Conservation (phyloP, 2,329 filamentous ascomycete genomes). For the Diatrype stigma region DNA sequence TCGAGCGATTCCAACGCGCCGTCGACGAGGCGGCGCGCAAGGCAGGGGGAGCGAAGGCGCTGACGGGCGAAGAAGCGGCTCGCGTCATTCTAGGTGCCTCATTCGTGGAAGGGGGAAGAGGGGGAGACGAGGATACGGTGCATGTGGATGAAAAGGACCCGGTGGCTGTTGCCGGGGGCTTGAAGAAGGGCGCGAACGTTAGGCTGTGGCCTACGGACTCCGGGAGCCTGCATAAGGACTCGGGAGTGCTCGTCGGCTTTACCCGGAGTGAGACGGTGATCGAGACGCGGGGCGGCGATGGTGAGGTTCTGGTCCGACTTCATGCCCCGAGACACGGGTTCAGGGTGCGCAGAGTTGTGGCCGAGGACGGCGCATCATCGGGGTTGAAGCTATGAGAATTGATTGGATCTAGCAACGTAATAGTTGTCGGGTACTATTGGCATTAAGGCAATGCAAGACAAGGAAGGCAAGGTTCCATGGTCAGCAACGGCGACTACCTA, state of each 20-base stretch:
- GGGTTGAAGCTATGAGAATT: conserved; percentile 23
- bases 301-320: conserved; percentile 41
- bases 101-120: conserved; percentile 44
- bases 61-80: conserved; percentile 53
- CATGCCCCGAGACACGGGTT: conserved; percentile 62
- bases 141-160: conserved; percentile 46
- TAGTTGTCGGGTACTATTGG: too few relatives aligned
- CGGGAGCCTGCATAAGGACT: conserved; percentile 55
- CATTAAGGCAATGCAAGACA: neutral
- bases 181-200: conserved; percentile 52
- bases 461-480: too few relatives aligned
- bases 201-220: conserved; percentile 60
- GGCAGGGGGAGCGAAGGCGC: conserved; percentile 30
- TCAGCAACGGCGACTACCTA: too few relatives aligned
- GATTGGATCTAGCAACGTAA: too few relatives aligned
- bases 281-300: conserved; percentile 40
- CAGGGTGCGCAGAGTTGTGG: conserved; percentile 35
- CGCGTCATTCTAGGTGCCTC: conserved; percentile 39
- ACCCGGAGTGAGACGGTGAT: conserved; percentile 54
- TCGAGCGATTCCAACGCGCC: conserved; percentile 53
- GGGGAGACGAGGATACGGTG: too few relatives aligned
- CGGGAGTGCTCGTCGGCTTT: conserved; percentile 51
- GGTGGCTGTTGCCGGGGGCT: conserved; percentile 36
- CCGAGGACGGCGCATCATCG: too few relatives aligned
- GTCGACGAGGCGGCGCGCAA: conserved; percentile 37